These are phyloP conservation scores for Salicornia ramosissima DNA, from an alignment of 148 eudicot species.

Conservation along the genomic window DNA sequence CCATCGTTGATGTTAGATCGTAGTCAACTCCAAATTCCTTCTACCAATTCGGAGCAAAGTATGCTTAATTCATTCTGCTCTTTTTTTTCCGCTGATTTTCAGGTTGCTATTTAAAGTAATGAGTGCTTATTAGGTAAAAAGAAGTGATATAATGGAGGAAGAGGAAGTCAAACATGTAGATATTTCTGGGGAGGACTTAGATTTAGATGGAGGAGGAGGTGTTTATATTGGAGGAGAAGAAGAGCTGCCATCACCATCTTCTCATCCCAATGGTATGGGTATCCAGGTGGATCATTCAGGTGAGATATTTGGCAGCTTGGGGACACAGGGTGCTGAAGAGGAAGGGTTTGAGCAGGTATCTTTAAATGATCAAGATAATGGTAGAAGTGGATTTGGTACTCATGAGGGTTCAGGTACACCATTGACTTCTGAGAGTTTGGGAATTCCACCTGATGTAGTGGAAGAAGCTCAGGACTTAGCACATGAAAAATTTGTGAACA, in stretches of 20 bases:
- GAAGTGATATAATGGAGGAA: constrained; percentile 47
- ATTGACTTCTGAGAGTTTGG: constrained; percentile 28
- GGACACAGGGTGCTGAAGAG: constrained; percentile 34
- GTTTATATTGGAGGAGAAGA: constrained; percentile 26
- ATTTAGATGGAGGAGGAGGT: constrained; percentile 31
- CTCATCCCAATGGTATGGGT: constrained; percentile 25
- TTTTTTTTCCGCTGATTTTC: constrained; percentile 12
- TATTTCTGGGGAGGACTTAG: constrained; percentile 28
- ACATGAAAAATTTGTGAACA: constrained; percentile 28
- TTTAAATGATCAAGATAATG: constrained; percentile 49
- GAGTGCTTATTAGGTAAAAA: constrained; percentile 27
- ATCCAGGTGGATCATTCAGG: constrained; percentile 16
- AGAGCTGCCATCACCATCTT: constrained; percentile 20
- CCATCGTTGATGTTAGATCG: background rate
- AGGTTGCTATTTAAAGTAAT: constrained; percentile 28
- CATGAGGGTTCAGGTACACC: constrained; percentile 27
- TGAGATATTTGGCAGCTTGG: constrained; percentile 28
- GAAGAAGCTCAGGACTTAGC: constrained; percentile 44
- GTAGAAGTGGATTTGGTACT: constrained; percentile 22
- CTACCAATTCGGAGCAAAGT: background rate
- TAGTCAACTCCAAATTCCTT: background rate
- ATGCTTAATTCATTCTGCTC: background rate
- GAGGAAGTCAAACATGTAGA: constrained; percentile 46
- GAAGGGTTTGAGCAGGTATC: constrained; percentile 76
- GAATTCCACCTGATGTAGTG: constrained; percentile 38